Conservation (phyloP, 2,329 filamentous ascomycete species). For the Colletotrichum acutatum region DNA sequence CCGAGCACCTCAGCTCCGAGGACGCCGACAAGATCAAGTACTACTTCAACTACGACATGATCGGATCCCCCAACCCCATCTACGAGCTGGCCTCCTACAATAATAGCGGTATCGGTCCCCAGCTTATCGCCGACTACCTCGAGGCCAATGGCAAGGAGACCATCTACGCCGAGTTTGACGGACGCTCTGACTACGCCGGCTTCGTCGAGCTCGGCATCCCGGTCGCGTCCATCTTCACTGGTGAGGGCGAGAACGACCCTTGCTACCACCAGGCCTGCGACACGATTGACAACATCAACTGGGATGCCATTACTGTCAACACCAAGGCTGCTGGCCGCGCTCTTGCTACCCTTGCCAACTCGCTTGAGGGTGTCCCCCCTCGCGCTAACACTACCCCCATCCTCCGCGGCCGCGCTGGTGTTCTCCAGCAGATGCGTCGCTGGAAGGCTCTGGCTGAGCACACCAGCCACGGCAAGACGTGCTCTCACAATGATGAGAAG, state of each 20-base stretch:
- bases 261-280: constrained; percentile 55
- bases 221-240: constrained; percentile 53
- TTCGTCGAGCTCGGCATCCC: constrained; percentile 53
- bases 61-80: constrained; percentile 54
- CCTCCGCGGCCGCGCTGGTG: constrained; percentile 35
- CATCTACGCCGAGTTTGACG: constrained; percentile 48
- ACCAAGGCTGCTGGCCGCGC: constrained; percentile 60
- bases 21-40: constrained; percentile 68
- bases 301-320: constrained; percentile 50
- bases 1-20: constrained; percentile 45
- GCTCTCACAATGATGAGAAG: constrained; percentile 29
- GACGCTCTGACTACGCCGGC: constrained; percentile 51
- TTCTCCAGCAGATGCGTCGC: constrained; percentile 28
- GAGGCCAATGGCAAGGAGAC: constrained; percentile 45
- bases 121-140: constrained; percentile 48
- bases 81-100: constrained; percentile 50
- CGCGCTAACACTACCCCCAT: constrained; percentile 43
- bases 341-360: constrained; percentile 54
- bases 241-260: constrained; percentile 48
- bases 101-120: constrained; percentile 49
- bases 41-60: constrained; percentile 80
- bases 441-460: constrained; percentile 25
- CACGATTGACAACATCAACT: constrained; percentile 52
- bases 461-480: constrained; percentile 32
- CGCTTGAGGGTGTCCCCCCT: constrained; percentile 47